Evolutionary conservation across 2,329 filamentous ascomycete genomes (phyloP).

Genomic region (Periconia sp.): DNA sequence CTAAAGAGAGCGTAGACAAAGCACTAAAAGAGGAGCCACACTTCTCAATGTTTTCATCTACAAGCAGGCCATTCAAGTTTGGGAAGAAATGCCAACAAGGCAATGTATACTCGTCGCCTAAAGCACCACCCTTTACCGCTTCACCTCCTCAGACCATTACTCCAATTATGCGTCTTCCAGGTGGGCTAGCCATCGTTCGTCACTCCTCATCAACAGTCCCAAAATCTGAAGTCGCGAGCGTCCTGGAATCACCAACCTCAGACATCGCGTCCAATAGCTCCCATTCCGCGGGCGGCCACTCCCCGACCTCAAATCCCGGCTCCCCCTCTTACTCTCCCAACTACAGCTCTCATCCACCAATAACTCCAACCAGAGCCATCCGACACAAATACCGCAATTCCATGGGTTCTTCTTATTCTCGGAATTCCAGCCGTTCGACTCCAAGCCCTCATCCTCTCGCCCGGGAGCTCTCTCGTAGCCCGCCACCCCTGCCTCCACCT

Average conservation of each 20-base stretch:
- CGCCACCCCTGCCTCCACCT: slow-evolving; percentile 12
- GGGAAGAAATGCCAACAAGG: slow-evolving; percentile 6
- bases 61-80: slow-evolving; percentile 7
- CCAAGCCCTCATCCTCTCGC: slow-evolving; percentile 11
- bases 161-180: slow-evolving; percentile 29
- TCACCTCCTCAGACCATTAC: slow-evolving; percentile 14
- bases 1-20: slow-evolving; percentile 3
- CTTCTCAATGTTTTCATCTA: slow-evolving; percentile 17
- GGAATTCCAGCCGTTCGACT: slow-evolving; percentile 11
- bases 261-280: slow-evolving; percentile 6
- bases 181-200: slow-evolving; percentile 29
- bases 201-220: slow-evolving; percentile 17
- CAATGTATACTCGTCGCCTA: neutral
- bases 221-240: slow-evolving; percentile 4
- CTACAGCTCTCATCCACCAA: slow-evolving; percentile 10
- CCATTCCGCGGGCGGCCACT: slow-evolving; percentile 2
- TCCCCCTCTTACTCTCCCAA: slow-evolving; percentile 23
- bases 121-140: slow-evolving; percentile 2
- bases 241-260: slow-evolving; percentile 7
- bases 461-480: slow-evolving; percentile 12
- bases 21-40: slow-evolving; percentile 10
- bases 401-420: slow-evolving; percentile 10
- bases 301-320: slow-evolving; percentile 9
- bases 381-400: slow-evolving; percentile 14
- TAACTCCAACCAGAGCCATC: slow-evolving; percentile 12